A percentile compares a stretch with the other conserved stretches of the same genome.
phyloP scores from a whole-genome alignment of 2,329 filamentous ascomycete genomes.

The Apiospora pterosperma region DNA sequence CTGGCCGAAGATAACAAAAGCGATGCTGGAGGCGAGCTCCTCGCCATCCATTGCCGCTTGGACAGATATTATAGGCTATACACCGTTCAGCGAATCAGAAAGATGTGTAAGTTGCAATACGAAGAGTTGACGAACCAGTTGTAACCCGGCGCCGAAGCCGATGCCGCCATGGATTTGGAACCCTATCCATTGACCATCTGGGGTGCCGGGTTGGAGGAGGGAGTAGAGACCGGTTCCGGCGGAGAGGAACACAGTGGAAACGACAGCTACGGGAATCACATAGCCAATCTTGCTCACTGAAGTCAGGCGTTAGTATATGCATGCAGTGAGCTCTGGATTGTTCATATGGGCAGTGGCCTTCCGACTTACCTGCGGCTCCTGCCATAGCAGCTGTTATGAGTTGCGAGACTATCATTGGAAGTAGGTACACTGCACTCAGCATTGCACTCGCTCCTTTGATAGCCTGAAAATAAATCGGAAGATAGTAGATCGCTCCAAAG shows the following conservation, averaged over 20 bases:
- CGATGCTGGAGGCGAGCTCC: conserved; percentile 23
- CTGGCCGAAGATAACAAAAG: conserved; percentile 37
- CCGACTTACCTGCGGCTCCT: conserved; percentile 17
- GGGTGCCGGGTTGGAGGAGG: conserved; percentile 17
- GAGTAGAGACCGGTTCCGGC: conserved; percentile 35
- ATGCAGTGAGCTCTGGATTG: not conserved
- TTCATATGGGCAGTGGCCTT: not conserved
- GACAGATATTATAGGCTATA: conserved; percentile 36
- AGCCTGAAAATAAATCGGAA: conserved; percentile 25
- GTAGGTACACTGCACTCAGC: conserved; percentile 30
- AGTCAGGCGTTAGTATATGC: no score
- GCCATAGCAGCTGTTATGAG: conserved; percentile 27
- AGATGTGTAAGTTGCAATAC: conserved; percentile 11
- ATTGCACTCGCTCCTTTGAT: conserved; percentile 30
- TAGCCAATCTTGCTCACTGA: conserved; percentile 30
- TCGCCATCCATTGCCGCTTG: conserved; percentile 31
- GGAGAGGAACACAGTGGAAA: conserved; percentile 25
- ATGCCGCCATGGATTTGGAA: conserved; percentile 38
- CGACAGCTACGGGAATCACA: conserved; percentile 35
- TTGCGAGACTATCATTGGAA: conserved; percentile 24
- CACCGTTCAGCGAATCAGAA: not conserved
- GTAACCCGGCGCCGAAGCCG: conserved; percentile 36
- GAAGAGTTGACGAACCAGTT: conserved; percentile 16
- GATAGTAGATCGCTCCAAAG: conserved; percentile 30
- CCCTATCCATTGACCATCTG: conserved; percentile 34